Conservation (phyloP, 2,329 filamentous ascomycete genomes). For the Claviceps capensis region DNA sequence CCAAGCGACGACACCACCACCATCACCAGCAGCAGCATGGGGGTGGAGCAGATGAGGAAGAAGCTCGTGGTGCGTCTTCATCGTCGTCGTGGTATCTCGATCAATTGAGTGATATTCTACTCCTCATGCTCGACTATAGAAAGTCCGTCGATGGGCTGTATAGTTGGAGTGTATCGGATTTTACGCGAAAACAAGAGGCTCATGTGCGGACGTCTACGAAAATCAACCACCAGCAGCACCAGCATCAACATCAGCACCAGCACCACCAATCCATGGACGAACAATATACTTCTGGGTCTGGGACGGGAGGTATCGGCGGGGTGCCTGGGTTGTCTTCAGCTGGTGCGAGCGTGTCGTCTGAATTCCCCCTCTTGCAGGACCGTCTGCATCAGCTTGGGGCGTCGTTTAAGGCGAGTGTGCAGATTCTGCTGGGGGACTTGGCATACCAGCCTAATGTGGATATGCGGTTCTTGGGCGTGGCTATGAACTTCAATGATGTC, state of each 20-base stretch:
- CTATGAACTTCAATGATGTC: conserved; percentile 99
- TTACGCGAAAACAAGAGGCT: conserved; percentile 77
- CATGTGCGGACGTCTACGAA: conserved; percentile 58
- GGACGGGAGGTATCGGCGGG: conserved; percentile 13
- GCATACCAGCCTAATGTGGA: conserved; percentile 90
- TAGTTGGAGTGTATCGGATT: conserved; percentile 88
- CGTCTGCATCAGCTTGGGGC: conserved; percentile 58
- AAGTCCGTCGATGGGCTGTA: conserved; percentile 90
- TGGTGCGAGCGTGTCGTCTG: conserved; percentile 37
- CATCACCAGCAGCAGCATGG: conserved; percentile 18
- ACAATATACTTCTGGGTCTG: conserved; percentile 18
- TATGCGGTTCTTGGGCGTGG: conserved; percentile 87
- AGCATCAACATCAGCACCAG: too few relatives aligned
- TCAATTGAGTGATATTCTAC: conserved; percentile 84
- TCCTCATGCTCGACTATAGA: conserved; percentile 86
- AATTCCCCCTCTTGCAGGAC: conserved; percentile 61
- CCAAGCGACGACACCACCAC: conserved; percentile 29
- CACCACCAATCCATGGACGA: conserved; percentile 7
- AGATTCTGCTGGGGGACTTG: conserved; percentile 74
- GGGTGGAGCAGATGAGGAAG: conserved; percentile 40
- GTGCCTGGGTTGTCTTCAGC: neutral
- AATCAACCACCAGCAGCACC: conserved; percentile 7
- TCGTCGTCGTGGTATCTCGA: conserved; percentile 65
- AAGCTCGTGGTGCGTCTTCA: conserved; percentile 17
- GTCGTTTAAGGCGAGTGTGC: conserved; percentile 66